Conservation (phyloP, 2,329 filamentous ascomycete genomes). For the Pseudogymnoascus sp. region DNA sequence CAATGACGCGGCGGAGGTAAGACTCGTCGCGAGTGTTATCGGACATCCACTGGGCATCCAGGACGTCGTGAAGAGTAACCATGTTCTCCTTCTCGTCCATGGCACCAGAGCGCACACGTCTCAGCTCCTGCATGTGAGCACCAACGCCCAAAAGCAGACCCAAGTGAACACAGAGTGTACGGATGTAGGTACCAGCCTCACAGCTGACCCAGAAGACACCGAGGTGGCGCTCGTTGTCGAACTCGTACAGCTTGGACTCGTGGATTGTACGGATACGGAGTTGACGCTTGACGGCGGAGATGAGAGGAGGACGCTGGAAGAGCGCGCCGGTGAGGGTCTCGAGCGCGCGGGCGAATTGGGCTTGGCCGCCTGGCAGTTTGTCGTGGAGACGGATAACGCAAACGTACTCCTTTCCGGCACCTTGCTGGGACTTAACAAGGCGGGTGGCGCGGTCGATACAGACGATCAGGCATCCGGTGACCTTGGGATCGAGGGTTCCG, state of each 20-base stretch:
- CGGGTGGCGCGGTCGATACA: slow-evolving; percentile 95
- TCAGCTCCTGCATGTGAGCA: slow-evolving; percentile 96
- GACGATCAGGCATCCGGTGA: slow-evolving; percentile 90
- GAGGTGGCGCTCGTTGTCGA: slow-evolving; percentile 95
- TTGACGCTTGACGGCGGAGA: slow-evolving; percentile 97
- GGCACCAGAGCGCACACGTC: slow-evolving; percentile 85
- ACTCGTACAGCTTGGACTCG: slow-evolving; percentile 94
- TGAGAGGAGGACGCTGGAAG: slow-evolving; percentile 93
- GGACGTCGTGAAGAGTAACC: slow-evolving; percentile 88
- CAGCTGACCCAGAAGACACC: slow-evolving; percentile 99
- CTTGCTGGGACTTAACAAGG: slow-evolving; percentile 97
- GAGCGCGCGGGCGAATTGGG: slow-evolving; percentile 84
- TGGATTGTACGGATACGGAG: slow-evolving; percentile 96
- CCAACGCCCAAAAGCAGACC: slow-evolving; percentile 70
- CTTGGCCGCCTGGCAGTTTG: slow-evolving; percentile 86
- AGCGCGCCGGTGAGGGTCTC: slow-evolving; percentile 94
- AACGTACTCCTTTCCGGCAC: slow-evolving; percentile 98
- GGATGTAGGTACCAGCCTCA: slow-evolving; percentile 97
- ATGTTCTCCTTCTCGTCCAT: slow-evolving; percentile 87
- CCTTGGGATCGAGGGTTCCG: slow-evolving; percentile 95
- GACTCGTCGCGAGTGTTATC: slow-evolving; percentile 95
- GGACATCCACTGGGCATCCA: slow-evolving; percentile 92
- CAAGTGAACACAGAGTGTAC: slow-evolving; percentile 93
- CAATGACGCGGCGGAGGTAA: slow-evolving; percentile 83
- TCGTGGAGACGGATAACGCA: slow-evolving; percentile 92